These are phyloP conservation scores for Nidula microcarpa DNA, from an alignment of 768 basidiomycete genomes.

Conservation along the genomic window DNA sequence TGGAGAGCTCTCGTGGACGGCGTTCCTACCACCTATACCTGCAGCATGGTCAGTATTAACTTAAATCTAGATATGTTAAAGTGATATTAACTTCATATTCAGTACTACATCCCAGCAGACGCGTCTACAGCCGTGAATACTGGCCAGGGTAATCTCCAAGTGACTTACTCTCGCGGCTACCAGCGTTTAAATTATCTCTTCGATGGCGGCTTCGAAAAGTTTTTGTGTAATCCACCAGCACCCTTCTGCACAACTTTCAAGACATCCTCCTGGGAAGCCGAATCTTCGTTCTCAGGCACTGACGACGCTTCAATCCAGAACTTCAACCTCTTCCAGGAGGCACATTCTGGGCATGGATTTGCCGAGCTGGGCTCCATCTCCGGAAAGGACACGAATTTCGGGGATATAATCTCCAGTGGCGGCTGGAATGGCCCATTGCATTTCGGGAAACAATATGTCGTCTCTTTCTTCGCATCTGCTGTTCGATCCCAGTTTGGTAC, in stretches of 20 bases:
- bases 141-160: constrained; percentile 41
- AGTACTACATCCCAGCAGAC: constrained; percentile 45
- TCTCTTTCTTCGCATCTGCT: constrained; percentile 36
- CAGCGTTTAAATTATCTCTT: constrained; percentile 29
- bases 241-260: constrained; percentile 36
- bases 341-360: constrained; percentile 34
- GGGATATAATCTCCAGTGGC: constrained; percentile 29
- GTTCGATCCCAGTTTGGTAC: constrained; percentile 30
- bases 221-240: constrained; percentile 23
- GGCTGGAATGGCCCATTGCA: constrained; percentile 25
- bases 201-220: constrained; percentile 44
- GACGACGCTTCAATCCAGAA: constrained; percentile 43
- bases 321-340: constrained; percentile 25
- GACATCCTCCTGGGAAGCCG: constrained; percentile 36
- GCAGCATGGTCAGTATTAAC: constrained; percentile 36
- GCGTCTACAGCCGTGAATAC: constrained; percentile 41
- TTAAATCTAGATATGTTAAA: not conserved
- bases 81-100: not conserved
- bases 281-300: constrained; percentile 27
- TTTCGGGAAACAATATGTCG: constrained; percentile 29
- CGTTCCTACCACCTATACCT: constrained; percentile 44
- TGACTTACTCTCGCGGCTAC: constrained; percentile 47
- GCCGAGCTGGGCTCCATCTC: constrained; percentile 41
- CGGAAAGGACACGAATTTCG: constrained; percentile 29
- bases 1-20: constrained; percentile 47